These are phyloP conservation scores for Fusarium heterosporum DNA, from an alignment of 2,329 filamentous ascomycete species.

Conservation along the genomic window DNA sequence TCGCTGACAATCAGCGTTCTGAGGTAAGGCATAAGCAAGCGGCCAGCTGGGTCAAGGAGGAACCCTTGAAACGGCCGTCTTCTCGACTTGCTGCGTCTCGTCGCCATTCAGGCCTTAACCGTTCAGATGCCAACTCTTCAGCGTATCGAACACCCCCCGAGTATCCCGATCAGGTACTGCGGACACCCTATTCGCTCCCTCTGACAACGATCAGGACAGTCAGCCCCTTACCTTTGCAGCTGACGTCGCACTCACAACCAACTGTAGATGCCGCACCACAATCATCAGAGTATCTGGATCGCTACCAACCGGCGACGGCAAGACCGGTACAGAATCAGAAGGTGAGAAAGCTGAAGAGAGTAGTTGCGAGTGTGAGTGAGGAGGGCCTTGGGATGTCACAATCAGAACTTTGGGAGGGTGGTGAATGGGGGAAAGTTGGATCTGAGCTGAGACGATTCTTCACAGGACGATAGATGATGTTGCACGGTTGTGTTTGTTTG, in stretches of 20 bases:
- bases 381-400: constrained; percentile 10
- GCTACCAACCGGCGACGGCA: constrained; percentile 45
- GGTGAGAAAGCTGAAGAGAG: constrained; percentile 23
- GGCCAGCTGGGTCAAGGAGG: constrained; percentile 49
- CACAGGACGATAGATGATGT: constrained; percentile 29
- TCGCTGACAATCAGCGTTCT: constrained; percentile 6
- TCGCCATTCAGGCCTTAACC: constrained; percentile 35
- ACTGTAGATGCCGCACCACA: constrained; percentile 31
- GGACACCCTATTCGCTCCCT: constrained; percentile 29
- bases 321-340: constrained; percentile 8
- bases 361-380: constrained; percentile 22
- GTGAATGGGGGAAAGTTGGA: constrained; percentile 40
- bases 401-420: constrained; percentile 10
- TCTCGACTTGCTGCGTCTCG: constrained; percentile 46
- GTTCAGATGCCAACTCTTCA: constrained; percentile 42
- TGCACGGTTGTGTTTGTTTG: background rate
- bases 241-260: constrained; percentile 32
- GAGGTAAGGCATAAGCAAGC: constrained; percentile 32
- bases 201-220: constrained; percentile 25
- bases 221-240: constrained; percentile 34
- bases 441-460: constrained; percentile 45
- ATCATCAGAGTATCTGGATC: constrained; percentile 53
- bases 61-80: constrained; percentile 56
- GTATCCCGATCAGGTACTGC: constrained; percentile 36
- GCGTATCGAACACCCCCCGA: constrained; percentile 50